Evolutionary conservation across 1,284 basidiomycete genomes (phyloP).

Genomic region (Puccinia hordei): DNA sequence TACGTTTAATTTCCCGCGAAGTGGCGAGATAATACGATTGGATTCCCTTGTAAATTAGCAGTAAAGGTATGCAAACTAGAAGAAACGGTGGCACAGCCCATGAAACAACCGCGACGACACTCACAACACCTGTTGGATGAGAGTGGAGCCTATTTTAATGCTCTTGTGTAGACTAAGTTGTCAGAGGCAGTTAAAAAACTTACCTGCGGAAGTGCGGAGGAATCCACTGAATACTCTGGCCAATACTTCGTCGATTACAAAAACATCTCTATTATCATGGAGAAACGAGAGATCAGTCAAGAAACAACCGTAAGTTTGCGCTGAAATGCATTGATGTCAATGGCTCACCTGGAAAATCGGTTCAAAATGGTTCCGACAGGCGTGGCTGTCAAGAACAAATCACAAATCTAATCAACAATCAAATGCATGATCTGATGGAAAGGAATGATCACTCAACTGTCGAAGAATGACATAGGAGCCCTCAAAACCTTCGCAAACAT

Average conservation of each 20-base stretch:
- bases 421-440: conserved; percentile 57
- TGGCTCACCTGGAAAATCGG: conserved; percentile 42
- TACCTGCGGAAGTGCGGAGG: conserved; percentile 40
- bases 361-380: conserved; percentile 59
- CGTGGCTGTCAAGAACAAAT: conserved; percentile 19
- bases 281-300: neutral
- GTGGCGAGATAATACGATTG: conserved; percentile 83
- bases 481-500: conserved; percentile 69
- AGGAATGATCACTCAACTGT: conserved; percentile 77
- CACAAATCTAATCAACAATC: neutral
- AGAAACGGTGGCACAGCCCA: conserved; percentile 44
- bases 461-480: conserved; percentile 83
- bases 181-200: neutral
- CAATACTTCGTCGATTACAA: conserved; percentile 48
- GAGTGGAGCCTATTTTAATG: neutral
- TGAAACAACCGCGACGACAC: conserved; percentile 32
- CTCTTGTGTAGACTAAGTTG: neutral
- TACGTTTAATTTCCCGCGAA: conserved; percentile 84
- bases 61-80: conserved; percentile 42
- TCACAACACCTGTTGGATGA: conserved; percentile 23
- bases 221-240: conserved; percentile 40
- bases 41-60: conserved; percentile 44
- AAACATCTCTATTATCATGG: conserved; percentile 30
- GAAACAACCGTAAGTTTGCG: neutral
- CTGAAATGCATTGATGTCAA: neutral